These are phyloP conservation scores for Simmondsia chinensis DNA, from an alignment of 148 eudicot species.

Conservation along the genomic window DNA sequence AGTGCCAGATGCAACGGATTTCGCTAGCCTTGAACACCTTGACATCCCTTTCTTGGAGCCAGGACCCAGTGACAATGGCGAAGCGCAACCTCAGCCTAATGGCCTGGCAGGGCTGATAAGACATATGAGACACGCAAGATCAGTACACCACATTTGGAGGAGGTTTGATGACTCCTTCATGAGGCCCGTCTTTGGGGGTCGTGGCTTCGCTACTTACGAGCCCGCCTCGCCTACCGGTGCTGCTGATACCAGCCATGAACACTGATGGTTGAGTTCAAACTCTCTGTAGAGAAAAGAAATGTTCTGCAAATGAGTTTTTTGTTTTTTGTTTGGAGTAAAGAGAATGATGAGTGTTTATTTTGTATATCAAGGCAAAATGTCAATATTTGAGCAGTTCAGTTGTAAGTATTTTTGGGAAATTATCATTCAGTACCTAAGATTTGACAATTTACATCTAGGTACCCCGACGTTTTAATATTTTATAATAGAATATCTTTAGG, in stretches of 20 bases:
- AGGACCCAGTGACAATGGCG: conserved; percentile 10
- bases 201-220: conserved; percentile 75
- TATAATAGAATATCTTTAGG: too few species aligned
- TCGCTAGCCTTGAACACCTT: conserved; percentile 47
- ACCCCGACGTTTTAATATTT: too few species aligned
- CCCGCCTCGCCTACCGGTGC: conserved; percentile 77
- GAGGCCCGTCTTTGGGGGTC: conserved; percentile 97
- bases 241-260: conserved; percentile 20
- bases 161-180: conserved; percentile 83
- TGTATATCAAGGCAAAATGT: too few species aligned
- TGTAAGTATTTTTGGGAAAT: too few species aligned
- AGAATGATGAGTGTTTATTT: too few species aligned
- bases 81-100: conserved; percentile 10
- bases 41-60: conserved; percentile 33
- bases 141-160: conserved; percentile 80
- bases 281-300: too few species aligned
- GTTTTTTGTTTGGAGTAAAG: too few species aligned
- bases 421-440: too few species aligned
- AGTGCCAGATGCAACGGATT: conserved; percentile 35
- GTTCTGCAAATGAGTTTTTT: too few species aligned
- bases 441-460: too few species aligned
- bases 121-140: conserved; percentile 46
- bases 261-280: too few species aligned
- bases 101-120: conserved; percentile 49
- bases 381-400: too few species aligned